Base-by-base conservation (phyloP, 345 rosid species). In the Boechera stricta region DNA sequence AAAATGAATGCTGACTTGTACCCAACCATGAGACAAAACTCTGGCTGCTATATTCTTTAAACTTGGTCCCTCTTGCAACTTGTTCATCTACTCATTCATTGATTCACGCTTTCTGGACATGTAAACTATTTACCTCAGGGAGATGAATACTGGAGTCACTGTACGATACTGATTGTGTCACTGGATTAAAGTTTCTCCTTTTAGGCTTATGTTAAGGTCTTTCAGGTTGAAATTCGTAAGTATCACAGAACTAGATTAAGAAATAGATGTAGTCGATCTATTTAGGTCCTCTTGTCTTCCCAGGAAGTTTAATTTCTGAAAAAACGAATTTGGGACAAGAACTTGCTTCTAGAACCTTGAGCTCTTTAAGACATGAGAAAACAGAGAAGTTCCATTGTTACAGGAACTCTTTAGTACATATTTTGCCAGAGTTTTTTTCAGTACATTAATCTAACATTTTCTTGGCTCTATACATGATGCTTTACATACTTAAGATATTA, bases 1-100 rank as follows among this genome's bases (percentile, higher is more conserved):
- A 72, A 42, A 60, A 53, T 7, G 44, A 51, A 42, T 66, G 51
- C 60, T 66, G 81, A 72, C 77, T 60, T 73, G 78, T 78, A 78
- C 74, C 78, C 69, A 78, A 73, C 69, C 74, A 78, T 67, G 74
- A 72, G 73, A 66, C 73, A 78, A 67, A 75, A 64, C 77, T 39
- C 56, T 66, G 67, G 73, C 73, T 75, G 33, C 66, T 57, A 54
- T 18, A 33, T 69, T 62, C 11, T 63, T 54, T 77, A 60, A 36
- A 6, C 56, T 67, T 72, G 81, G 77, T 58, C 73, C 73, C 63
- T 78, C 73, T 31, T 65, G 81, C 81, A 67, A 78, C 78, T 73
- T 60, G 78, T 29, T 60, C 78, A 60, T 60, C 44, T 49, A 67
- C 64, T 66, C 74, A 59, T 45, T 56, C 67, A 57, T 21, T 47